Percentiles rank a stretch among this genome's conserved stretches.
phyloP scores from a whole-genome alignment of 2,329 filamentous ascomycete species.

The Penicillium sp. region DNA sequence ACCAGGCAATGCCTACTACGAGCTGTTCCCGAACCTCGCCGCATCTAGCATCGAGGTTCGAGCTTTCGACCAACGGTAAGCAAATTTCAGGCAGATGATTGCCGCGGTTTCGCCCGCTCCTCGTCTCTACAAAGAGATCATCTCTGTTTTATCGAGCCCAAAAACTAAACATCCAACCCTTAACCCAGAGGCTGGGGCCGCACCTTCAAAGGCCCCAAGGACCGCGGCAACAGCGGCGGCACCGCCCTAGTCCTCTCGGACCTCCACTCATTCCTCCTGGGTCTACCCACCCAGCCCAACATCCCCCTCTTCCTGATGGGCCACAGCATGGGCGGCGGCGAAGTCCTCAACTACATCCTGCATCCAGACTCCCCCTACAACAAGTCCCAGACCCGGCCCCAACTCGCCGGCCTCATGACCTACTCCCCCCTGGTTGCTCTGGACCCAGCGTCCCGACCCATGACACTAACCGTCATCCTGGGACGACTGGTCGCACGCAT shows the following conservation, averaged over 20 bases:
- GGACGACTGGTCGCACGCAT: slow-evolving; percentile 70
- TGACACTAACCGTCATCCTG: slow-evolving; percentile 61
- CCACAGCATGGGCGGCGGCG: slow-evolving; percentile 86
- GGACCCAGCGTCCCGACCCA: slow-evolving; percentile 65
- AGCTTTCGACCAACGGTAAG: slow-evolving; percentile 73
- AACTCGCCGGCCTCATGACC: slow-evolving; percentile 72
- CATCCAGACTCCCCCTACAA: slow-evolving; percentile 36
- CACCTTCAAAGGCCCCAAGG: slow-evolving; percentile 61
- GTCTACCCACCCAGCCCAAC: slow-evolving; percentile 53
- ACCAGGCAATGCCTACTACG: slow-evolving; percentile 70
- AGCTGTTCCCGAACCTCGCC: slow-evolving; percentile 71
- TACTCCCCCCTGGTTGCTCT: slow-evolving; percentile 81
- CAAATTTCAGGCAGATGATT: background rate
- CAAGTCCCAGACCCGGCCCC: slow-evolving; percentile 54
- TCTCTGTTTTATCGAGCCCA: background rate
- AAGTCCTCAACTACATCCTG: slow-evolving; percentile 66
- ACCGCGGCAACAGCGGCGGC: slow-evolving; percentile 73
- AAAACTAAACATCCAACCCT: background rate
- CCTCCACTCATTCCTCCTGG: slow-evolving; percentile 72
- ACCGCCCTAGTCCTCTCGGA: slow-evolving; percentile 74
- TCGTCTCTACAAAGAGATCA: background rate
- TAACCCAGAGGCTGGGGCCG: slow-evolving; percentile 72
- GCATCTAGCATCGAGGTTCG: slow-evolving; percentile 72
- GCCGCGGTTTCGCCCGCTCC: background rate
- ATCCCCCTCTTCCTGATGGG: slow-evolving; percentile 75